Base-by-base conservation (phyloP, 2,329 filamentous ascomycete genomes). In the Arthrinium puccinioides region DNA sequence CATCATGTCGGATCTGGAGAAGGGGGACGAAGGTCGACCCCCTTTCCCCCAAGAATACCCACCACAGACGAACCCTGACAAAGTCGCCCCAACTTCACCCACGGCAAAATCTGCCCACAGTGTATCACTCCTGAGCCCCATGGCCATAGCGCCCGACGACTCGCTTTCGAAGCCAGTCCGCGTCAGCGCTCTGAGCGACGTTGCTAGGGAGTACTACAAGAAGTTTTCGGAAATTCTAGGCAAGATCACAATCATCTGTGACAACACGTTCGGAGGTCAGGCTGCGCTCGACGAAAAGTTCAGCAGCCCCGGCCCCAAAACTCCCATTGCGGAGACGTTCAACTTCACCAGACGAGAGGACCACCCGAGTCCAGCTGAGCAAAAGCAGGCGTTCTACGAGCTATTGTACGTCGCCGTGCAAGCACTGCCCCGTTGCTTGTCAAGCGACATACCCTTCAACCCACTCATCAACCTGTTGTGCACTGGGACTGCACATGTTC, bases 231-330 rank as follows among this genome's bases (percentile, higher is more conserved):
- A 95, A 56, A 90, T 98, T 18, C 67, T 98, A 7, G 92, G 90
- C 19, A 94, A 95, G 56, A 94, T 98, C 39, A 95, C 89, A 3
- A 84, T 97, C 30, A 82, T 97, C 23, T 98, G 92, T 60, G 92
- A 98, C 59, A 92, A 95, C 51, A 85, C 90, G 0, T 98, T 98
- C 63, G 94, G 92, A 36, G 92, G 92, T 1, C 92, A 98, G 63
- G 92, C 90, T 21, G 87, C 87, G 0, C 63, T 97, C 32, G 92
- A 98, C 53, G 94, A 98, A 59, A 97, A 96, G 55, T 95, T 97
- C 56, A 85, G 76, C 43, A 81, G 84, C 31, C 78, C 84, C 8
- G 84, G 85, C 0, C 89, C 92, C 0, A 97, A 97, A 60, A 98
- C 92, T 0, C 92, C 94, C 2, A 90, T 97, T 48, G 74, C 89